A percentile compares a stretch with the other conserved stretches of the same genome.
These are phyloP conservation scores for Carpinus fangiana DNA, from an alignment of 306 rosid genomes.

Conservation along the genomic window DNA sequence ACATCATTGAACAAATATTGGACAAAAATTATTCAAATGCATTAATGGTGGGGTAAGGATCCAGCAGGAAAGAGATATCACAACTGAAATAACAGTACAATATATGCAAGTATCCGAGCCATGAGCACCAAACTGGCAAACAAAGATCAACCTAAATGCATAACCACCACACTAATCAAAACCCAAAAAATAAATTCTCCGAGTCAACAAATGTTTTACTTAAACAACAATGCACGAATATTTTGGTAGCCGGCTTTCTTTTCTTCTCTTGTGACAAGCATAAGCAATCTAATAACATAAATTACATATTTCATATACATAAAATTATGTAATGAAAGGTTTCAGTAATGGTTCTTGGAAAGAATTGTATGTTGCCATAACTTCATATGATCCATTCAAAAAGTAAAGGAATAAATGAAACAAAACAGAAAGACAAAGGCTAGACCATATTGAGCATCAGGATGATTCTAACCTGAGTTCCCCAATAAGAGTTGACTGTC, in stretches of 20 bases:
- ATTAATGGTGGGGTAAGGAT: background rate
- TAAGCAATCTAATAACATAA: background rate
- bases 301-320: background rate
- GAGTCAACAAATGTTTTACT: background rate
- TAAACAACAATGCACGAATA: background rate
- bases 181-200: background rate
- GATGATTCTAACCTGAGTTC: conserved; percentile 71
- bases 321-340: conserved; percentile 5
- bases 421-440: background rate
- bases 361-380: background rate
- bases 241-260: background rate
- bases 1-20: background rate
- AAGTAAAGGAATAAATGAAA: background rate
- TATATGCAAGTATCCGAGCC: background rate
- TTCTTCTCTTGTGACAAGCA: background rate
- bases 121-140: background rate
- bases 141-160: background rate
- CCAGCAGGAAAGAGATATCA: conserved; percentile 4
- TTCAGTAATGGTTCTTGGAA: background rate
- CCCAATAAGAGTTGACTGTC: conserved; percentile 92
- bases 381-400: background rate
- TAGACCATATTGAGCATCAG: conserved; percentile 3
- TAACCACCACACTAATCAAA: background rate
- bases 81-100: background rate
- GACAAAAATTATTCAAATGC: conserved; percentile 2